These are phyloP conservation scores for Zymoseptoria tritici DNA, from an alignment of 2,329 filamentous ascomycete genomes.

Conservation along the genomic window DNA sequence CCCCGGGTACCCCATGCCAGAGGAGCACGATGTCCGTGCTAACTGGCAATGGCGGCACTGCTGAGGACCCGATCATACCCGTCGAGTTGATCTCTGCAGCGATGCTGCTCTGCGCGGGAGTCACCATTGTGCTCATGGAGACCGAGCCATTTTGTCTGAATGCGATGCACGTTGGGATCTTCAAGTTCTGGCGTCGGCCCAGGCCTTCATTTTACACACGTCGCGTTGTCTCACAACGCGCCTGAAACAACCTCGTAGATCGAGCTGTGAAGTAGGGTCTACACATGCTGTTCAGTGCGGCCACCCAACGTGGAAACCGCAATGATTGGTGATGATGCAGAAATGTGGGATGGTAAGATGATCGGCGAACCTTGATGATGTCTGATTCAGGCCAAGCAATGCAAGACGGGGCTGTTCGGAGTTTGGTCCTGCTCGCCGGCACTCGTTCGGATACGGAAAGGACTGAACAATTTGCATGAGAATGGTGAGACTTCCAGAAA, in stretches of 20 bases:
- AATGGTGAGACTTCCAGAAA: background rate
- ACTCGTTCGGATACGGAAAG: background rate
- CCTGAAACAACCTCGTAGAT: background rate
- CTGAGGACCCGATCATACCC: too few species aligned
- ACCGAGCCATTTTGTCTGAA: too few species aligned
- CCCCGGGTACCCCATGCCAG: too few species aligned
- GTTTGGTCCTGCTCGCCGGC: background rate
- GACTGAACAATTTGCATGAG: background rate
- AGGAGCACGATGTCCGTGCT: too few species aligned
- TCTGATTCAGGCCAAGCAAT: background rate
- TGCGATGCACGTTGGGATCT: too few species aligned
- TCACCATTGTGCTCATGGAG: too few species aligned
- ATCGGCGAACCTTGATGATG: background rate
- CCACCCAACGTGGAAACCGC: background rate
- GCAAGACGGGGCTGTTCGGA: background rate
- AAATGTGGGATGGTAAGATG: background rate
- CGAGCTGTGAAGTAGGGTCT: background rate
- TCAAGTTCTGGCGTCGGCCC: too few species aligned
- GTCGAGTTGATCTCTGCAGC: too few species aligned
- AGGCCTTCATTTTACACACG: too few species aligned
- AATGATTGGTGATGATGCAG: background rate
- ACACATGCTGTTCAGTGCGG: background rate
- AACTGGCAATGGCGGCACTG: too few species aligned
- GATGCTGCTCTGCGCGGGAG: too few species aligned
- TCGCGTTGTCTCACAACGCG: too few species aligned